Conservation (phyloP, 441 rosid species). For the Manihot esculenta region DNA sequence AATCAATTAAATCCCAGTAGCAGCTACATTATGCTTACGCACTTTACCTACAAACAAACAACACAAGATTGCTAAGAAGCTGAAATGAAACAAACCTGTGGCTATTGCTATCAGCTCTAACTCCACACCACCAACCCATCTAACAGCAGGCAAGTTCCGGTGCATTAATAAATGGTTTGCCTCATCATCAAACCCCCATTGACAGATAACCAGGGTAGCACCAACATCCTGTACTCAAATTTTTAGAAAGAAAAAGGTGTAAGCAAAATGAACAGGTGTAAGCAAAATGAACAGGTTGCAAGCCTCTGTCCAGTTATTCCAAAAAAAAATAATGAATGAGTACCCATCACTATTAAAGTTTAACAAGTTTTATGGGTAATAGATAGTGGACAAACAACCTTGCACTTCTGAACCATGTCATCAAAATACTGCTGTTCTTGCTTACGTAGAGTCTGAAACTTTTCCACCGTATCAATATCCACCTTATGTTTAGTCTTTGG, state of each 20-base stretch:
- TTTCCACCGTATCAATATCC: slow-evolving; percentile 94
- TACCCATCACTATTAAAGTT: too few species aligned
- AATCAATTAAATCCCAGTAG: not conserved
- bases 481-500: slow-evolving; percentile 99
- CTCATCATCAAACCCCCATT: slow-evolving; percentile 99
- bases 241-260: not conserved
- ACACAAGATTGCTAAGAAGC: not conserved
- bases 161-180: slow-evolving; percentile 97
- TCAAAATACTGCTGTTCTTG: slow-evolving; percentile 96
- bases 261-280: not conserved
- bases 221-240: slow-evolving; percentile 79
- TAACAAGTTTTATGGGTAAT: not conserved
- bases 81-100: slow-evolving; percentile 54
- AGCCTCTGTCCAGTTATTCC: slow-evolving; percentile 1
- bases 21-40: slow-evolving; percentile 4
- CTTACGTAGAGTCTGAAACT: slow-evolving; percentile 81
- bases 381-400: slow-evolving; percentile 42
- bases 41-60: slow-evolving; percentile 1
- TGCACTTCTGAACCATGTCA: slow-evolving; percentile 98
- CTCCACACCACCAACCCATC: slow-evolving; percentile 99
- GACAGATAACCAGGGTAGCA: slow-evolving; percentile 95
- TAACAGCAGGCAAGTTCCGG: slow-evolving; percentile 93
- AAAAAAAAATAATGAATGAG: slow-evolving; percentile 2
- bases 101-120: slow-evolving; percentile 94
- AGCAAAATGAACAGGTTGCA: not conserved